These are phyloP conservation scores for Phytophthora hybrid DNA, from an alignment of 352 stramenopile genomes.

Conservation along the genomic window DNA sequence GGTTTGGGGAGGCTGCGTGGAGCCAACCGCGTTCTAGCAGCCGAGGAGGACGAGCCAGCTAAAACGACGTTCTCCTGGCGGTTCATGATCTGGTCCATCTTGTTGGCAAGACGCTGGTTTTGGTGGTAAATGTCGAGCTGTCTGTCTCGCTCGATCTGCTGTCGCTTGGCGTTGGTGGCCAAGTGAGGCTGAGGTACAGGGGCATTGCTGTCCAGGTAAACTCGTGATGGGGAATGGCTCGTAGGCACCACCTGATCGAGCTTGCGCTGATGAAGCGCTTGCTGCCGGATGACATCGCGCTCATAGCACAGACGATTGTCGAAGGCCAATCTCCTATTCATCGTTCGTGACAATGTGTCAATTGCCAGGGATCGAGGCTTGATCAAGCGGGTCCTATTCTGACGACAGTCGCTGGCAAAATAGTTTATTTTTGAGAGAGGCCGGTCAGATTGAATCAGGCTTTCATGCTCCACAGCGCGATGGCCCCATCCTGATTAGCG, in stretches of 20 bases:
- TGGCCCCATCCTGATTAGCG: constrained; percentile 44
- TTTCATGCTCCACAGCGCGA: constrained; percentile 53
- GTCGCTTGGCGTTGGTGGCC: constrained; percentile 61
- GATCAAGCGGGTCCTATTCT: constrained; percentile 25
- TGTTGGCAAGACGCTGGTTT: constrained; percentile 75
- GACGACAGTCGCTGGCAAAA: constrained; percentile 24
- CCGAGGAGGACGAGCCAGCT: constrained; percentile 40
- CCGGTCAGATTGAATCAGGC: neutral
- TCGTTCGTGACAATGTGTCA: constrained; percentile 26
- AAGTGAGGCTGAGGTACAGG: constrained; percentile 57
- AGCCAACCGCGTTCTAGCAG: constrained; percentile 9
- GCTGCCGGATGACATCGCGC: constrained; percentile 69
- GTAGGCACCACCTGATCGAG: constrained; percentile 69
- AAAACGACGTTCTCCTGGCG: constrained; percentile 71
- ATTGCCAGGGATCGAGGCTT: neutral
- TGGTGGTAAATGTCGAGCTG: constrained; percentile 71
- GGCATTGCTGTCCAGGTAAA: constrained; percentile 69
- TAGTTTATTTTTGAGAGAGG: constrained; percentile 41
- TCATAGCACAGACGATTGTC: constrained; percentile 88
- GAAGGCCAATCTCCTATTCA: constrained; percentile 84
- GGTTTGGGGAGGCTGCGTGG: constrained; percentile 8
- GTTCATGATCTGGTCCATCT: constrained; percentile 78
- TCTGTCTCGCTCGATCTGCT: constrained; percentile 68
- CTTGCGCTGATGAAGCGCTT: constrained; percentile 73
- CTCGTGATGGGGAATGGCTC: constrained; percentile 62